Base-by-base conservation (phyloP, 129 eudicot genomes). In the Tagetes patula region DNA sequence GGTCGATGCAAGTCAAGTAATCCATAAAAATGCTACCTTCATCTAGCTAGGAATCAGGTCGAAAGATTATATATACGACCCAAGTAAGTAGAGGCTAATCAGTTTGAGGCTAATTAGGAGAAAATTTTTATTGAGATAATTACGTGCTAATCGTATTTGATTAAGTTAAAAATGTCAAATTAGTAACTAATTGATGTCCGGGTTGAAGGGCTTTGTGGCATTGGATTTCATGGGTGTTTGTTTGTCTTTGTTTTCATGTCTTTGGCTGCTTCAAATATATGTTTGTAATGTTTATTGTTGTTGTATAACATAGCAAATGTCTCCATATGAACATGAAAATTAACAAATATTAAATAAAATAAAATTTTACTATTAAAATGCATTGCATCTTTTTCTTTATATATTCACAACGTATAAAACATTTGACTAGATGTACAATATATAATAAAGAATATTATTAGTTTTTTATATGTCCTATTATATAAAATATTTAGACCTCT, bases 171-270 rank as follows among this genome's bases (percentile, higher is more conserved):
- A 40, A 40, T 40, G 43, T 40, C 43, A 40, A 40, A 2, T 40
- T 40, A 40, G 3, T 40, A 40, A 40, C 5, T 40, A 3, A 40
- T 1, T 6, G 5, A 50, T 4, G 8, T n/a, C 0, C n/a, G 56
- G 56, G 56, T 3, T 6, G 56, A 30, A 30, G 60, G 8, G 33
- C 32, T 53, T 53, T 14, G 33, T 14, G 33, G 59, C 59, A 53
- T 54, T 54, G 60, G 60, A 54, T 54, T 54, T 54, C 60, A 54
- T 5, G 33, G 7, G 60, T 54, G 60, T 54, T 54, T 54, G 34
- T 54, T 20, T 54, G 33, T 54, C 60, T 54, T 54, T 54, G 60
- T 54, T 54, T 54, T 20, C 8, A 54, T 20, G 60, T 34, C 60
- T 54, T 54, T 54, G 60, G 60, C 60, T 54, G 9, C 56, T 7